Evolutionary conservation across 1,284 basidiomycete species (phyloP).

Genomic region (Coniferiporia weirii): DNA sequence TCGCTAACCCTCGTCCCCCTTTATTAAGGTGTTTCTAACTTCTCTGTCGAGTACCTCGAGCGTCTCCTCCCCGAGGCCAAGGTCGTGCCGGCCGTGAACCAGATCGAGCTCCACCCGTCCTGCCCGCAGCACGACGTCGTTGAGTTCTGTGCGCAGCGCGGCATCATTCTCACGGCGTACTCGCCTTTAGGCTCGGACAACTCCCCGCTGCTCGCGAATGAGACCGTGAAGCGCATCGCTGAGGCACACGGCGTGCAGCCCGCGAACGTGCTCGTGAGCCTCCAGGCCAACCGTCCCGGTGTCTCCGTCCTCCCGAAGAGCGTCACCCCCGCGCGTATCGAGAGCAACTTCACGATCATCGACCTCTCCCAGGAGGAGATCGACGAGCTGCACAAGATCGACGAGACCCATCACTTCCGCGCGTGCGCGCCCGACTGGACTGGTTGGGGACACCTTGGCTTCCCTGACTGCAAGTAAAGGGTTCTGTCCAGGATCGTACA

Average conservation of each 20-base stretch:
- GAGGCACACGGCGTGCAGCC: constrained; percentile 47
- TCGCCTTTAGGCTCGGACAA: constrained; percentile 55
- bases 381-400: constrained; percentile 46
- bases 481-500: no score
- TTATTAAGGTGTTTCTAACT: constrained; percentile 58
- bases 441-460: constrained; percentile 57
- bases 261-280: constrained; percentile 56
- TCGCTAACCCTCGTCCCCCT: constrained; percentile 18
- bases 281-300: constrained; percentile 58
- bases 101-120: constrained; percentile 75
- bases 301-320: constrained; percentile 60
- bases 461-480: constrained; percentile 47
- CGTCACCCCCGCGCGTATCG: constrained; percentile 53
- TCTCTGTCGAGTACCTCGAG: constrained; percentile 56
- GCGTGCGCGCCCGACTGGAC: constrained; percentile 60
- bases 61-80: constrained; percentile 54
- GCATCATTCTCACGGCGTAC: constrained; percentile 69
- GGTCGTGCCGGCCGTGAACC: constrained; percentile 76
- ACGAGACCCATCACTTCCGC: constrained; percentile 55
- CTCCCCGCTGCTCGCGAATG: constrained; percentile 29
- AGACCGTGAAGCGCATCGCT: constrained; percentile 50
- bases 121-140: constrained; percentile 62
- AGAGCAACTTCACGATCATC: constrained; percentile 47
- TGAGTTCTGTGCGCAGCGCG: constrained; percentile 52
- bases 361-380: constrained; percentile 56